Evolutionary conservation across 768 basidiomycete genomes (phyloP).

Genomic region (Tricholoma furcatifolium): DNA sequence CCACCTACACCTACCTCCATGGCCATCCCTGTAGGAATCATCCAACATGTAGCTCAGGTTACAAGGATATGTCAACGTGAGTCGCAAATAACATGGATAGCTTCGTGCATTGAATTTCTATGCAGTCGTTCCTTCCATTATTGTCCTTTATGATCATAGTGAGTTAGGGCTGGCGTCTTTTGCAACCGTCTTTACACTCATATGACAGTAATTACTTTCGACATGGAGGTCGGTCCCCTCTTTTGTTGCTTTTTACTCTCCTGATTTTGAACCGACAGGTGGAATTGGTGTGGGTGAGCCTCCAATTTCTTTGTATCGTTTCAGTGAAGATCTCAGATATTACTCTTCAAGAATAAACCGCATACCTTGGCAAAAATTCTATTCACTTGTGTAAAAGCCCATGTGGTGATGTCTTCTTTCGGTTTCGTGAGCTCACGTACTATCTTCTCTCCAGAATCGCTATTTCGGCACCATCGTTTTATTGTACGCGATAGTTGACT

Average conservation of each 20-base stretch:
- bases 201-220: slow-evolving; percentile 26
- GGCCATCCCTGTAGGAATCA: neutral
- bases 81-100: neutral
- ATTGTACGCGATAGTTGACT: slow-evolving; percentile 18
- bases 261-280: slow-evolving; percentile 13
- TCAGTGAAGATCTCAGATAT: neutral
- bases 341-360: slow-evolving; percentile 18
- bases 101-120: neutral
- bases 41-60: slow-evolving; percentile 10
- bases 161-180: slow-evolving; percentile 1
- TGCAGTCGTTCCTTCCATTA: slow-evolving; percentile 20
- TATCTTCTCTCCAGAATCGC: slow-evolving; percentile 22
- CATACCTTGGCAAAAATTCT: slow-evolving; percentile 22
- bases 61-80: slow-evolving; percentile 22
- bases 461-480: slow-evolving; percentile 26
- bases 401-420: neutral
- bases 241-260: neutral
- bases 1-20: too few relatives aligned
- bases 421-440: neutral
- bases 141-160: slow-evolving; percentile 26
- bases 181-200: neutral
- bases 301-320: neutral
- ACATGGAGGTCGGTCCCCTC: slow-evolving; percentile 20
- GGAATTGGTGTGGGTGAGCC: slow-evolving; percentile 26
- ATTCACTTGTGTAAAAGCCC: slow-evolving; percentile 24